These are phyloP conservation scores for Citrus glauca DNA, from an alignment of 345 rosid species.

Conservation along the genomic window DNA sequence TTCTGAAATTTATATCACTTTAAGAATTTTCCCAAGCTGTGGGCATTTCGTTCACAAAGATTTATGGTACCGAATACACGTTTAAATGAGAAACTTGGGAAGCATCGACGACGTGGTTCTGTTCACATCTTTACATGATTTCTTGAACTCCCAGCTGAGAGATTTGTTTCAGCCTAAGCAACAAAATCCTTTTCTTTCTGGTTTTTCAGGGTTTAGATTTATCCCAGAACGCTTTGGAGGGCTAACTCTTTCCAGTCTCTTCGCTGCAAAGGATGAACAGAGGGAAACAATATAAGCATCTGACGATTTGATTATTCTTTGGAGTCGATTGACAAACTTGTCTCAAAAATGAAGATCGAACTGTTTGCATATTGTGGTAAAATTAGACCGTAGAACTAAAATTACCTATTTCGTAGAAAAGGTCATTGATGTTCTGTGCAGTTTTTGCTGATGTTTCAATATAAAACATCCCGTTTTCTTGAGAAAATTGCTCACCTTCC, in stretches of 20 bases:
- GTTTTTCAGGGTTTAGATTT: constrained; percentile 32
- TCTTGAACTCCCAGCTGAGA: background rate
- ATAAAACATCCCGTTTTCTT: constrained; percentile 55
- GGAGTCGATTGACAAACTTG: background rate
- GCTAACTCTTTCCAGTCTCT: constrained; percentile 38
- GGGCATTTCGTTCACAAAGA: constrained; percentile 1
- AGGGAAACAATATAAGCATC: background rate
- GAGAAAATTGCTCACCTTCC: constrained; percentile 65
- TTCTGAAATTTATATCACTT: background rate
- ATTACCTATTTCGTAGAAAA: constrained; percentile 68
- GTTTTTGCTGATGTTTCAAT: constrained; percentile 71
- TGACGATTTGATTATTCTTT: background rate
- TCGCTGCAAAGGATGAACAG: constrained; percentile 33
- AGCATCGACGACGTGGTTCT: background rate
- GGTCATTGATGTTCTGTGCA: constrained; percentile 65
- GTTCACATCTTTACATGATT: background rate
- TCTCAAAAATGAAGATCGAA: background rate
- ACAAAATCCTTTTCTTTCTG: constrained; percentile 33
- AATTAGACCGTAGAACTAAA: background rate
- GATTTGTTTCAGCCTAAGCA: constrained; percentile 36
- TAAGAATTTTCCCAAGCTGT: background rate
- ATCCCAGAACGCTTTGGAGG: constrained; percentile 43
- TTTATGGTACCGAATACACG: background rate
- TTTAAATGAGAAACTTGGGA: background rate
- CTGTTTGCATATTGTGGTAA: background rate